A percentile compares a stretch with the other conserved stretches of the same genome.
Conservation (phyloP, 2,329 filamentous ascomycete genomes). For the Pseudocercospora fuligena region DNA sequence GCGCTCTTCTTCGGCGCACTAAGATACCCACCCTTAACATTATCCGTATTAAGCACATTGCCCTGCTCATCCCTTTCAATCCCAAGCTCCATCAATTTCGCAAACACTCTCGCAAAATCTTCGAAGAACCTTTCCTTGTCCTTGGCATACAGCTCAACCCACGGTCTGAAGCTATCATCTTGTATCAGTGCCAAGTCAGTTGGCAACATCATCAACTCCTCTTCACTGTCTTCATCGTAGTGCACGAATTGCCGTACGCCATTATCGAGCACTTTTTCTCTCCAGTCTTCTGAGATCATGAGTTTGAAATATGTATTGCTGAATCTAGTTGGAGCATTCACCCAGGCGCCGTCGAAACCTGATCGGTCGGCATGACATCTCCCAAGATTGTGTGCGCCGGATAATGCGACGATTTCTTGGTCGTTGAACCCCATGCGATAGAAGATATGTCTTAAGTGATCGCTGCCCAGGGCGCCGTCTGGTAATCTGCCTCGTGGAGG, state of each 20-base stretch:
- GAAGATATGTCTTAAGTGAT: constrained; percentile 62
- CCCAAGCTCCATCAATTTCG: constrained; percentile 65
- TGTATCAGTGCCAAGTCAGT: constrained; percentile 64
- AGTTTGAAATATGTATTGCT: constrained; percentile 63
- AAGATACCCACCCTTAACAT: constrained; percentile 60
- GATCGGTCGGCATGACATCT: constrained; percentile 61
- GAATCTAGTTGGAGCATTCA: constrained; percentile 57
- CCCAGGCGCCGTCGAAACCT: constrained; percentile 64
- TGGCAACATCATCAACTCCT: constrained; percentile 69
- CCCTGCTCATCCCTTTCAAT: constrained; percentile 61
- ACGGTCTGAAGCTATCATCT: constrained; percentile 59
- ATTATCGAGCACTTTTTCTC: constrained; percentile 57
- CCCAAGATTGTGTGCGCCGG: constrained; percentile 62
- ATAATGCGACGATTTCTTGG: constrained; percentile 63
- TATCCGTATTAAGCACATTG: constrained; percentile 61
- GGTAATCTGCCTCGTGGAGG: constrained; percentile 63
- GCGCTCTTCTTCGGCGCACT: constrained; percentile 63
- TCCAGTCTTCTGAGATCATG: constrained; percentile 59
- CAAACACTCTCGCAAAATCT: constrained; percentile 64
- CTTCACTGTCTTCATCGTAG: constrained; percentile 61
- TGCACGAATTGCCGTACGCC: constrained; percentile 64
- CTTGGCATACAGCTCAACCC: constrained; percentile 63
- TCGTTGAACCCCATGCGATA: constrained; percentile 66
- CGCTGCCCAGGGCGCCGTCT: constrained; percentile 59
- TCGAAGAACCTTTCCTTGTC: constrained; percentile 67